Conservation (phyloP, 331 rosid genomes). For the Prunus yedoensis region DNA sequence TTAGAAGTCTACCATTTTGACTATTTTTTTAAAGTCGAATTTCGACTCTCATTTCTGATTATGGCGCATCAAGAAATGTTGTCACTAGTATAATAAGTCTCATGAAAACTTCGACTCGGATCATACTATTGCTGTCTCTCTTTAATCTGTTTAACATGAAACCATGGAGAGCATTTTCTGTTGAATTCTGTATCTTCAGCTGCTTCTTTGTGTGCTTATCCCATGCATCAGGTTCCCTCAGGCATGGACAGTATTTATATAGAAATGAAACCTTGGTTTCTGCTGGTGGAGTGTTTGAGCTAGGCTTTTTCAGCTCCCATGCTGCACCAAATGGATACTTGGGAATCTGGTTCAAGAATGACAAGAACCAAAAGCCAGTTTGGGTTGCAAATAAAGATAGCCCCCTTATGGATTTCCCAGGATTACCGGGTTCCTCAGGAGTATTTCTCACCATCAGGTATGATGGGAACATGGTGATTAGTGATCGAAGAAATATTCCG, state of each 20-base stretch:
- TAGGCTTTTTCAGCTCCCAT: conserved; percentile 19
- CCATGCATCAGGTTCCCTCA: conserved; percentile 20
- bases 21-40: not conserved
- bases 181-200: not conserved
- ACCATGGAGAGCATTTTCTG: not conserved
- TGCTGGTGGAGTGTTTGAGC: conserved; percentile 23
- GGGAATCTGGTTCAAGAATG: conserved; percentile 37
- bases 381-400: conserved; percentile 30
- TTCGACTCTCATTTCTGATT: not conserved
- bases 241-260: conserved; percentile 3
- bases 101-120: not conserved
- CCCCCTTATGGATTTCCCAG: conserved; percentile 3
- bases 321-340: not conserved
- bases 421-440: not conserved
- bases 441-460: conserved; percentile 4
- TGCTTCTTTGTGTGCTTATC: conserved; percentile 11
- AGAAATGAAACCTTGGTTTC: conserved; percentile 21
- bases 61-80: not conserved
- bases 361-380: conserved; percentile 24
- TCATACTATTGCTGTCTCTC: not conserved
- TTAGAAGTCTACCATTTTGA: not conserved
- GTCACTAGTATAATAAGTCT: not conserved
- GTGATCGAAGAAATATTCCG: not conserved
- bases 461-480: conserved; percentile 24
- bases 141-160: conserved; percentile 4